Evolutionary conservation across 306 rosid species (phyloP).

Genomic region (Gastrolobium bilobum): DNA sequence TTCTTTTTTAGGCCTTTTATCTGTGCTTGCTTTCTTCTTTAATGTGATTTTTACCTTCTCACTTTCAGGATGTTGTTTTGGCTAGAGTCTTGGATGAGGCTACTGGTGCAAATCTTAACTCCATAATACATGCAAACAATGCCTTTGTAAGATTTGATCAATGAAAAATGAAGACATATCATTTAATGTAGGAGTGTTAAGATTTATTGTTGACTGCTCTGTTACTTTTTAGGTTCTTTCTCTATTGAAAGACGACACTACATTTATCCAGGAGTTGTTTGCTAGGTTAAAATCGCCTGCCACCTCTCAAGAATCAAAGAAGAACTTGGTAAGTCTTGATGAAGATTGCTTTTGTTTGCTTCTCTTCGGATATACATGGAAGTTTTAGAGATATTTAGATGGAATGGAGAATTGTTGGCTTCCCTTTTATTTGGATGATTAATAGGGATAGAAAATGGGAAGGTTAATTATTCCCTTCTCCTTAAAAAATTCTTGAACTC

Average conservation of each 20-base stretch:
- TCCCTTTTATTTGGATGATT: constrained; percentile 24
- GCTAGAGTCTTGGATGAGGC: constrained; percentile 90
- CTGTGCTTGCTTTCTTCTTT: constrained; percentile 24
- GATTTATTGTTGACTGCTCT: constrained; percentile 43
- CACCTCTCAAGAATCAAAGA: constrained; percentile 80
- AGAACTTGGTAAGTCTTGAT: constrained; percentile 74
- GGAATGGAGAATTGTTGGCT: not conserved
- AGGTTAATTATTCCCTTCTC: constrained; percentile 1
- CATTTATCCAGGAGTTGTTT: constrained; percentile 95
- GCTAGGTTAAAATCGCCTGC: constrained; percentile 78
- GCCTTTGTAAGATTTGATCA: constrained; percentile 70
- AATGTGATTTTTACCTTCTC: constrained; percentile 50
- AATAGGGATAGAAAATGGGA: not conserved
- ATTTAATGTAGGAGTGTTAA: constrained; percentile 29
- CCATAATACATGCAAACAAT: constrained; percentile 89
- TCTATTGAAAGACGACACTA: constrained; percentile 82
- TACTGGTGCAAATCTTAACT: constrained; percentile 81
- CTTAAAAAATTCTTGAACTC: not conserved
- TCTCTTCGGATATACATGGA: constrained; percentile 22
- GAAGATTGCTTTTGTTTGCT: constrained; percentile 30
- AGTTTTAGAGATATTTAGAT: constrained; percentile 11
- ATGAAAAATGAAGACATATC: constrained; percentile 5
- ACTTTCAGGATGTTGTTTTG: constrained; percentile 88
- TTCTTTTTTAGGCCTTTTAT: constrained; percentile 27
- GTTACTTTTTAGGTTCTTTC: constrained; percentile 79